phyloP scores from a whole-genome alignment of 1,284 basidiomycete genomes.

The Naganishia cerealis region DNA sequence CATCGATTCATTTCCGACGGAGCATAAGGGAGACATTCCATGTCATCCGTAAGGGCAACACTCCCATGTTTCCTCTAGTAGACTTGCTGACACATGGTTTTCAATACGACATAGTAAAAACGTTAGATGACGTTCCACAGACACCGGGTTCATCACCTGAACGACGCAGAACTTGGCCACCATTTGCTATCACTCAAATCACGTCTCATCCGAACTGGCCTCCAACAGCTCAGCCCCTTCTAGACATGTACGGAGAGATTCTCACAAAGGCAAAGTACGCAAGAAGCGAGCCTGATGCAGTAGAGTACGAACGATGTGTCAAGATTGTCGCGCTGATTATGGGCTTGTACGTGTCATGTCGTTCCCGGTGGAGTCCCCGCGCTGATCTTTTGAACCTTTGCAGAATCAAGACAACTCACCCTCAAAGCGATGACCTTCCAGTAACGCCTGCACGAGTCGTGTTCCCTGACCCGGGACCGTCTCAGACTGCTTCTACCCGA shows the following conservation, averaged over 20 bases:
- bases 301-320: conserved; percentile 68
- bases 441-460: conserved; percentile 5
- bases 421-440: not conserved
- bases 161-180: conserved; percentile 66
- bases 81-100: not conserved
- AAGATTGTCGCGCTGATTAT: conserved; percentile 65
- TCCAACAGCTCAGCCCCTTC: conserved; percentile 57
- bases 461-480: not conserved
- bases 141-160: conserved; percentile 55
- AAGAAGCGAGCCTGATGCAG: conserved; percentile 65
- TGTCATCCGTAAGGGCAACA: conserved; percentile 22
- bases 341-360: conserved; percentile 55
- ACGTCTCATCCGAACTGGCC: conserved; percentile 70
- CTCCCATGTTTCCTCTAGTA: not conserved
- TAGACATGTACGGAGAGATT: conserved; percentile 65
- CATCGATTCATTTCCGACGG: conserved; percentile 64
- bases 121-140: conserved; percentile 27
- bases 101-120: conserved; percentile 23
- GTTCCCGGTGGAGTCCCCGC: not conserved
- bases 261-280: conserved; percentile 73
- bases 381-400: not conserved
- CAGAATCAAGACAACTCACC: conserved; percentile 16
- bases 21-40: conserved; percentile 58
- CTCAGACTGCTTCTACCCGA: not conserved
- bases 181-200: conserved; percentile 63